These are phyloP conservation scores for Colletotrichum australisinense DNA, from an alignment of 2,329 filamentous ascomycete species.

Conservation along the genomic window DNA sequence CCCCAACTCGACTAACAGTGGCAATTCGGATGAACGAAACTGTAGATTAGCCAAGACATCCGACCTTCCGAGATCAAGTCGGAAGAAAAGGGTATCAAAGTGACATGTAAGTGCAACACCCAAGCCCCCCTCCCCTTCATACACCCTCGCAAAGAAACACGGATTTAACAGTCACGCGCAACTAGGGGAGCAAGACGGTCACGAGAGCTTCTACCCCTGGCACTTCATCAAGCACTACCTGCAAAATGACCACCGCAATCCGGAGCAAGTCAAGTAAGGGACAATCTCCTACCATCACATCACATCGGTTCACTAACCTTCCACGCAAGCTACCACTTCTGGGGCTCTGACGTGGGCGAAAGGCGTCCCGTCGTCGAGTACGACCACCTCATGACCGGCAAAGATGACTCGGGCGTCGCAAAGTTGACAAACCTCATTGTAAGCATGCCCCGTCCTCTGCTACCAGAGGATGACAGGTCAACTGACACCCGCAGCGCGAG, in stretches of 20 bases:
- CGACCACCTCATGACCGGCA: slow-evolving; percentile 65
- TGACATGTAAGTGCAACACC: slow-evolving; percentile 45
- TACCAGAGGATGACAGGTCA: too few species aligned
- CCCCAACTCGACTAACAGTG: neutral
- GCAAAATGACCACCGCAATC: slow-evolving; percentile 43
- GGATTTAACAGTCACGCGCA: slow-evolving; percentile 7
- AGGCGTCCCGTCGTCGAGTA: slow-evolving; percentile 71
- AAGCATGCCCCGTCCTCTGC: slow-evolving; percentile 38
- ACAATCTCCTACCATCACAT: neutral
- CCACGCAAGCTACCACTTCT: slow-evolving; percentile 37
- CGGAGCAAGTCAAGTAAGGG: slow-evolving; percentile 48
- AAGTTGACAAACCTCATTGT: slow-evolving; percentile 75
- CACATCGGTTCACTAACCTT: neutral
- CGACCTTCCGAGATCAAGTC: slow-evolving; percentile 42
- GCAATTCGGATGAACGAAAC: too few species aligned
- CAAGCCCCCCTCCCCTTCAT: too few species aligned
- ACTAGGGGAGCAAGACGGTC: slow-evolving; percentile 75
- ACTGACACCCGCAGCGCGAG: slow-evolving; percentile 59
- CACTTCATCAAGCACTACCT: slow-evolving; percentile 67
- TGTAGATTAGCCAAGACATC: slow-evolving; percentile 47
- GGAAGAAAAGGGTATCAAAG: slow-evolving; percentile 44
- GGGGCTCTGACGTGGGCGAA: slow-evolving; percentile 48
- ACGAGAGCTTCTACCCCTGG: slow-evolving; percentile 75
- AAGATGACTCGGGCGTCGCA: slow-evolving; percentile 65
- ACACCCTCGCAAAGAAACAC: too few species aligned